Evolutionary conservation across 805 yeast species (phyloP).

Genomic region (Tetrapisispora taiwanensis): DNA sequence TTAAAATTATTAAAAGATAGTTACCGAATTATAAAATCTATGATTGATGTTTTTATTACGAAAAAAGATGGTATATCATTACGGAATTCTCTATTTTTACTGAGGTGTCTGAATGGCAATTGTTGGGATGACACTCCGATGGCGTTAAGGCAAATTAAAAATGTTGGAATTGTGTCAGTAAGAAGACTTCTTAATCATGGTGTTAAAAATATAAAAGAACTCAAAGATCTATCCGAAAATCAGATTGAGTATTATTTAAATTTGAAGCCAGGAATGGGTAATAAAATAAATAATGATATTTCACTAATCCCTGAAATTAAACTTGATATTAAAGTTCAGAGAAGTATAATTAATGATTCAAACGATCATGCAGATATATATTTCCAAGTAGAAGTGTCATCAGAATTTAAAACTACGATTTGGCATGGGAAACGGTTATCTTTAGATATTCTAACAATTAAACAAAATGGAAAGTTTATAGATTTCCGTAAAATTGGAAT

Average conservation of each 20-base stretch:
- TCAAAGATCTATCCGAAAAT: conserved; percentile 21
- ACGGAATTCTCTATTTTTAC: conserved; percentile 30
- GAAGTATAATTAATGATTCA: conserved; percentile 4
- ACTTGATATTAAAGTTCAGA: conserved; percentile 15
- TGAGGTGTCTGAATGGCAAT: conserved; percentile 34
- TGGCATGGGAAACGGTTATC: conserved; percentile 31
- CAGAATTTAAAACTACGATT: conserved; percentile 9
- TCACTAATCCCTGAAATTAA: conserved; percentile 31
- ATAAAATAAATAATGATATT: conserved; percentile 30
- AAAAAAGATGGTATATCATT: conserved; percentile 36
- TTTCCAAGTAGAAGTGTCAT: conserved; percentile 19
- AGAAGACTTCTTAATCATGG: conserved; percentile 31
- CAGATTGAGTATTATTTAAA: conserved; percentile 36
- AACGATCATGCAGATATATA: conserved; percentile 4
- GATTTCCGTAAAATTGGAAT: conserved; percentile 36
- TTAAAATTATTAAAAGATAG: conserved; percentile 34
- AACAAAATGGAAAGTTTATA: conserved; percentile 29
- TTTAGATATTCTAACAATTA: conserved; percentile 25
- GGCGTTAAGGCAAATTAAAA: conserved; percentile 39
- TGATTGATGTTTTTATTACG: conserved; percentile 35
- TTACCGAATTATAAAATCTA: conserved; percentile 35
- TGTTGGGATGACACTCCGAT: conserved; percentile 43
- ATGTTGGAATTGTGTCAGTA: conserved; percentile 35
- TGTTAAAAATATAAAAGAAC: conserved; percentile 27
- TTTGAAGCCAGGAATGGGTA: conserved; percentile 33